phyloP scores from a whole-genome alignment of 2,329 filamentous ascomycete species.

The Clonostachys solani region DNA sequence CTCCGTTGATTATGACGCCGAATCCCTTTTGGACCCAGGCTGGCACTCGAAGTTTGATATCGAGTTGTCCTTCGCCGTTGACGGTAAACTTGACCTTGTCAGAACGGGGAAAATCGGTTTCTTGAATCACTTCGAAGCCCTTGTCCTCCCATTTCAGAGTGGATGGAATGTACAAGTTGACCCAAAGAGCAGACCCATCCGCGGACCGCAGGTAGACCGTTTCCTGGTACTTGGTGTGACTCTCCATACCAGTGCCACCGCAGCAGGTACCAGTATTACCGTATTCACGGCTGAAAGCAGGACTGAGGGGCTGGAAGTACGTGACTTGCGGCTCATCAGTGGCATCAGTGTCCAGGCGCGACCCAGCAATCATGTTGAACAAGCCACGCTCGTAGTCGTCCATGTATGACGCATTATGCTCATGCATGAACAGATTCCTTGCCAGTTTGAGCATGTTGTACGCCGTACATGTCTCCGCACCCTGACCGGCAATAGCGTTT shows the following conservation, averaged over 20 bases:
- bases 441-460: slow-evolving; percentile 25
- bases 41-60: slow-evolving; percentile 22
- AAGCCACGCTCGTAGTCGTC: slow-evolving; percentile 24
- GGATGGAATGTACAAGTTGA: slow-evolving; percentile 22
- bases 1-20: slow-evolving; percentile 17
- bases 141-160: slow-evolving; percentile 19
- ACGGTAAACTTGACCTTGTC: slow-evolving; percentile 17
- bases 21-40: slow-evolving; percentile 18
- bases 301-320: slow-evolving; percentile 22
- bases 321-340: slow-evolving; percentile 17
- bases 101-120: slow-evolving; percentile 19
- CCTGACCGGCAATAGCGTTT: slow-evolving; percentile 16
- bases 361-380: slow-evolving; percentile 24
- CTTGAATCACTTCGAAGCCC: slow-evolving; percentile 17
- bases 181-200: slow-evolving; percentile 20
- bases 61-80: slow-evolving; percentile 14
- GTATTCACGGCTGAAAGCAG: slow-evolving; percentile 16
- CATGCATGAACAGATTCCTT: slow-evolving; percentile 21
- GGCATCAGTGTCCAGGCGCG: slow-evolving; percentile 15
- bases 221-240: slow-evolving; percentile 26
- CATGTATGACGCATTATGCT: slow-evolving; percentile 24
- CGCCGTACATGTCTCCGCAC: slow-evolving; percentile 23
- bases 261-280: slow-evolving; percentile 25
- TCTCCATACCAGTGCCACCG: slow-evolving; percentile 22
- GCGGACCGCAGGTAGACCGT: slow-evolving; percentile 24